Evolutionary conservation across 345 rosid genomes (phyloP).

Genomic region (Citropsis articulata): DNA sequence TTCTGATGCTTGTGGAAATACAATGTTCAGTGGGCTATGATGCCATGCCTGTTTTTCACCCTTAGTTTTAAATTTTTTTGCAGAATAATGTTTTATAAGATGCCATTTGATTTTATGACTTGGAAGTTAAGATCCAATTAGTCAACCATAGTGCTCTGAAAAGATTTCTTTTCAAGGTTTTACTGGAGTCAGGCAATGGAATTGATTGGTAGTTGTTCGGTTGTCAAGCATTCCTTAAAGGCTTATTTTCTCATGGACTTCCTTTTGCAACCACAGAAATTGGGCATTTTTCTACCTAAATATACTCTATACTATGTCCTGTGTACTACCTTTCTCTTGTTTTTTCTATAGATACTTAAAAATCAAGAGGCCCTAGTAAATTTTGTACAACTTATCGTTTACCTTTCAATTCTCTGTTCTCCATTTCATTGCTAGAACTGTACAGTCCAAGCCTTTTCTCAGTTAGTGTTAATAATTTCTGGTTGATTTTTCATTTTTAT

Average conservation of each 20-base stretch:
- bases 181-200: not conserved
- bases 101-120: slow-evolving; percentile 13
- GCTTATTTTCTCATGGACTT: not conserved
- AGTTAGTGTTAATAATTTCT: not conserved
- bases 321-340: not conserved
- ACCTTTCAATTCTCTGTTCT: not conserved
- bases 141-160: slow-evolving; percentile 11
- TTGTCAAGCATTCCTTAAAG: not conserved
- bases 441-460: not conserved
- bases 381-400: not conserved
- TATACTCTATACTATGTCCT: not conserved
- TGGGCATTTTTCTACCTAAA: not conserved
- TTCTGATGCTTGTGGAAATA: slow-evolving; percentile 48
- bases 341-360: not conserved
- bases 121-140: slow-evolving; percentile 19
- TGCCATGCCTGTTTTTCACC: slow-evolving; percentile 17
- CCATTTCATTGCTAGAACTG: not conserved
- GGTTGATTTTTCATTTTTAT: not conserved
- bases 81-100: slow-evolving; percentile 24
- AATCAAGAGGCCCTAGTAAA: not conserved
- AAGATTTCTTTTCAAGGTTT: slow-evolving; percentile 10
- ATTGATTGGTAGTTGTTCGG: slow-evolving; percentile 4
- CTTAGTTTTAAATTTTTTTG: not conserved
- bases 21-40: slow-evolving; percentile 37
- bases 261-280: not conserved